Conservation (phyloP, 805 yeast genomes). For the Kluyveromyces nonfermentans region DNA sequence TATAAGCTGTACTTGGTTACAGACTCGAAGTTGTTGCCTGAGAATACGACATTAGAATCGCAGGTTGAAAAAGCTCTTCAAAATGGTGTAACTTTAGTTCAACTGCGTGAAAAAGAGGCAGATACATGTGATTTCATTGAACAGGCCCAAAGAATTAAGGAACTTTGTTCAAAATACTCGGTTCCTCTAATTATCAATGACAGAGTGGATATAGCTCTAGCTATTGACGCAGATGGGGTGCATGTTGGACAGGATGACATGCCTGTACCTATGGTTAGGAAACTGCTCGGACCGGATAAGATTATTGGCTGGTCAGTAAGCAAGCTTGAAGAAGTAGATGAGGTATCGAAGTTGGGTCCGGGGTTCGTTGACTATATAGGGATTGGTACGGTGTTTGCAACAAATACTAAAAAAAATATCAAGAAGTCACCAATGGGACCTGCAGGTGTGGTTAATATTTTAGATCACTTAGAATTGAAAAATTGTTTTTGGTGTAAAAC, state of each 20-base stretch:
- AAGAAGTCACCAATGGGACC: slow-evolving; percentile 57
- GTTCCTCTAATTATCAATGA: slow-evolving; percentile 83
- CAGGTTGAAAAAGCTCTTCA: slow-evolving; percentile 57
- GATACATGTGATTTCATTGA: slow-evolving; percentile 60
- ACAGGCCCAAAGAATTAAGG: slow-evolving; percentile 52
- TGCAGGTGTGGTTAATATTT: slow-evolving; percentile 47
- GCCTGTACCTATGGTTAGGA: slow-evolving; percentile 44
- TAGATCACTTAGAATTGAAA: slow-evolving; percentile 36
- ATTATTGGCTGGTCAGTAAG: slow-evolving; percentile 75
- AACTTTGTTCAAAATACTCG: slow-evolving; percentile 45
- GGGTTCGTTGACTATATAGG: slow-evolving; percentile 68
- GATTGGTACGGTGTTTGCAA: slow-evolving; percentile 68
- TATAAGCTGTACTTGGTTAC: slow-evolving; percentile 72
- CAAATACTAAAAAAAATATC: slow-evolving; percentile 57
- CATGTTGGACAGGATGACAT: slow-evolving; percentile 93
- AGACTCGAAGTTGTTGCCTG: slow-evolving; percentile 66
- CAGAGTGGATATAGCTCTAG: slow-evolving; percentile 80
- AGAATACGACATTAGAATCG: slow-evolving; percentile 40
- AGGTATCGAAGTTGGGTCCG: slow-evolving; percentile 26
- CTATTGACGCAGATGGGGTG: slow-evolving; percentile 82
- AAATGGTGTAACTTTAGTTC: slow-evolving; percentile 74
- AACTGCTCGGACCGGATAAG: slow-evolving; percentile 60
- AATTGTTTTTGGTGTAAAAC: slow-evolving; percentile 36
- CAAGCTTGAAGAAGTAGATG: slow-evolving; percentile 39
- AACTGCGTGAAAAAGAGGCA: slow-evolving; percentile 68